Conservation (phyloP, 2,329 filamentous ascomycete genomes). For the Pseudofabraea citricarpa region DNA sequence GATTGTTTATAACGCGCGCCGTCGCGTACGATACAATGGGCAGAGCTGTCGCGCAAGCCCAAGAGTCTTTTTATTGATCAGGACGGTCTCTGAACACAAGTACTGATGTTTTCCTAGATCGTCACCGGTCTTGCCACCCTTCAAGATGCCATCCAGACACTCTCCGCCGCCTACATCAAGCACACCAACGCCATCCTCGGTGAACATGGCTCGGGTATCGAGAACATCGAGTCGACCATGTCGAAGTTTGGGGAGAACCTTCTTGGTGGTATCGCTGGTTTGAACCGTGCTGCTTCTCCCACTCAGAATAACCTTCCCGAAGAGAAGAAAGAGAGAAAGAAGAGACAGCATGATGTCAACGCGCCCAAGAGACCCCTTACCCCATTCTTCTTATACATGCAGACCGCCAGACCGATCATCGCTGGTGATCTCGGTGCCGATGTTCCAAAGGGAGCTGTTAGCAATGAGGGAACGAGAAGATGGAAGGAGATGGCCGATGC, state of each 20-base stretch:
- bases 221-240: slow-evolving; percentile 38
- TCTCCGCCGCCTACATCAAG: slow-evolving; percentile 79
- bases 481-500: slow-evolving; percentile 73
- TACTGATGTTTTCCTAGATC: slow-evolving; percentile 47
- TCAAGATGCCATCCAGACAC: slow-evolving; percentile 71
- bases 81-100: slow-evolving; percentile 14
- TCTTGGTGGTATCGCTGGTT: slow-evolving; percentile 3
- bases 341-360: slow-evolving; percentile 82
- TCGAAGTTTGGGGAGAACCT: slow-evolving; percentile 26
- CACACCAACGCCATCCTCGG: slow-evolving; percentile 82
- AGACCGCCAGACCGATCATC: slow-evolving; percentile 79
- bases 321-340: slow-evolving; percentile 86
- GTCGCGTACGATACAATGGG: slow-evolving; percentile 6
- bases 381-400: slow-evolving; percentile 93
- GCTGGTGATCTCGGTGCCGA: slow-evolving; percentile 70
- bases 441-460: slow-evolving; percentile 79
- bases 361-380: slow-evolving; percentile 92
- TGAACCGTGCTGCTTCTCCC: slow-evolving; percentile 31
- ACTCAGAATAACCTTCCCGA: slow-evolving; percentile 43
- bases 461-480: slow-evolving; percentile 78
- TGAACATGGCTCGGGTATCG: slow-evolving; percentile 43
- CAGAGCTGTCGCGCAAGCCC: slow-evolving; percentile 10
- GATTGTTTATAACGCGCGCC: slow-evolving; percentile 20
- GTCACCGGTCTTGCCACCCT: slow-evolving; percentile 75
- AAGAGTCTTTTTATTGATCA: slow-evolving; percentile 10